Base-by-base conservation (phyloP, 2,329 filamentous ascomycete species). In the Pseudonectria buxi region DNA sequence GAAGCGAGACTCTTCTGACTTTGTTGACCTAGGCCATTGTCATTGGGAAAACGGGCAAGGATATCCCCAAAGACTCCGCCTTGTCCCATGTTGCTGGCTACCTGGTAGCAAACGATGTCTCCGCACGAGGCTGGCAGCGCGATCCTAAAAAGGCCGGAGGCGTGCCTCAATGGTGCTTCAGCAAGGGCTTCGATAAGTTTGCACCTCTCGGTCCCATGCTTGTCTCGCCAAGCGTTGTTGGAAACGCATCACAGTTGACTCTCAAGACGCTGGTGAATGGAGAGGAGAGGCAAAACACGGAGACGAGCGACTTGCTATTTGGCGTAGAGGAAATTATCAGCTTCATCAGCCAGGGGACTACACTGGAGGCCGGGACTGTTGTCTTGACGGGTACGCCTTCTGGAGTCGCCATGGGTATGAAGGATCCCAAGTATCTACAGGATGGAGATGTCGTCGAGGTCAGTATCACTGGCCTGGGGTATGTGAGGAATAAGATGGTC, bases 121-220 rank as follows among this genome's bases (percentile, higher is more conserved):
- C 72, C 0, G 70, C 71, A 0, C 56, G 74, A 10, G 68, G 69
- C 28, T 62, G 64, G 44, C 74, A 78, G 49, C 53, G 70, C 16
- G 72, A 78, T 32, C 71, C 74, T 3, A 55, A 49, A 7, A 58
- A 57, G 25, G 61, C 57, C 3, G 60, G 60, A 6, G 50, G 53
- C 3, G 56, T 60, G 4, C 58, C 58, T 0, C 74, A 78, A 38
- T 77, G 72, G 56, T 76, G 69, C 43, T 69, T 77, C 38, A 72
- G 71, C 33, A 76, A 76, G 51, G 71, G 65, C 0, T 62, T 67
- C 6, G 71, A 77, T 51, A 72, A 68, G 4, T 76, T 69, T 40
- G 74, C 71, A 15, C 72, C 72, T 0, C 66, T 76, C 46, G 69
- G 73, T 0, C 72, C 72, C 2, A 55, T 73, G 7, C 46, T 64